These are phyloP conservation scores for Penicillium canescens DNA, from an alignment of 495 filamentous ascomycete species.

Conservation along the genomic window DNA sequence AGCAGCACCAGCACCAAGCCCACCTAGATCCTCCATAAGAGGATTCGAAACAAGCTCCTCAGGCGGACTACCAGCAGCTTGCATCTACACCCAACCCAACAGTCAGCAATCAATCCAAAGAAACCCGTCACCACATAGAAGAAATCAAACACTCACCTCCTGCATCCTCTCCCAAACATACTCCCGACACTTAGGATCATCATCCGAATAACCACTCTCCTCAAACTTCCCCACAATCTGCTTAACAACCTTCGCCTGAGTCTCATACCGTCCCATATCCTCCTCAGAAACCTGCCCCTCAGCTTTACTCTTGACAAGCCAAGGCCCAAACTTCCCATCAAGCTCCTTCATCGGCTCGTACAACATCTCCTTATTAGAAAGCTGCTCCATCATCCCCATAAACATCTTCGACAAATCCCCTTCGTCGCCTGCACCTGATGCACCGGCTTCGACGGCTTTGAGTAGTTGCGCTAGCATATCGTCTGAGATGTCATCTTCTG, in stretches of 20 bases:
- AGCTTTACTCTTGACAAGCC: constrained; percentile 76
- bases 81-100: constrained; percentile 64
- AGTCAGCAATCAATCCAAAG: constrained; percentile 4
- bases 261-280: constrained; percentile 76
- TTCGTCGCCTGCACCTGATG: constrained; percentile 66
- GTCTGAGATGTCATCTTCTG: constrained; percentile 63
- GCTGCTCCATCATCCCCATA: constrained; percentile 96
- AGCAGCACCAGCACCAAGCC: constrained; percentile 12
- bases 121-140: background rate
- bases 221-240: constrained; percentile 93
- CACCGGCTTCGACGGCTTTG: constrained; percentile 67
- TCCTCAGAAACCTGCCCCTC: constrained; percentile 60
- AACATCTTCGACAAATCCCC: constrained; percentile 92
- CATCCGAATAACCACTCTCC: constrained; percentile 72
- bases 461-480: constrained; percentile 84
- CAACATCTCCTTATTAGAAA: constrained; percentile 96
- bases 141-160: constrained; percentile 62
- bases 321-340: constrained; percentile 83
- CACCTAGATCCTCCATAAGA: constrained; percentile 37
- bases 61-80: constrained; percentile 88
- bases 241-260: constrained; percentile 76
- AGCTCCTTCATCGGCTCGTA: constrained; percentile 99
- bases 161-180: constrained; percentile 98
- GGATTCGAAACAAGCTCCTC: constrained; percentile 83
- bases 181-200: constrained; percentile 77